Conservation (phyloP, 108 stramenopile genomes). For the Conticribra weissflogii region DNA sequence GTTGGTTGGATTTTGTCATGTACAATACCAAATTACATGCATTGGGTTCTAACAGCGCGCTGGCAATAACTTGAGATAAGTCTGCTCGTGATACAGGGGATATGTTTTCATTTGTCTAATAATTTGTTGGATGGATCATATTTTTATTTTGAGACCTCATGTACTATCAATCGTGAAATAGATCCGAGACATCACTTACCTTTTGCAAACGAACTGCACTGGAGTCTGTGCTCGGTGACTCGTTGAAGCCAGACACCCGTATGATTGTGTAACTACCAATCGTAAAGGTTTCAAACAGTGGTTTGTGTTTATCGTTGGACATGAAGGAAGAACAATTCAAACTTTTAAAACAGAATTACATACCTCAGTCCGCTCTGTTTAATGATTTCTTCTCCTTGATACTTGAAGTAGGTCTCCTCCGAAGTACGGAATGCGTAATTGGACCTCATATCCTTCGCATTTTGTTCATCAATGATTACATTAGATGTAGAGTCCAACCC, state of each 20-base stretch:
- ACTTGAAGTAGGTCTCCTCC: slow-evolving; percentile 87
- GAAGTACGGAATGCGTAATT: slow-evolving; percentile 42
- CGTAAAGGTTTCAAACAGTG: background rate
- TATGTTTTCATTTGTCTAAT: slow-evolving; percentile 53
- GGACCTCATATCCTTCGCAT: slow-evolving; percentile 1
- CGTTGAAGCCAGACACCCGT: slow-evolving; percentile 74
- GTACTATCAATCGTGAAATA: no score
- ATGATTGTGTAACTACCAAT: slow-evolving; percentile 61
- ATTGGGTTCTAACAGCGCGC: slow-evolving; percentile 75
- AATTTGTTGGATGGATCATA: background rate
- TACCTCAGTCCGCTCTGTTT: slow-evolving; percentile 75
- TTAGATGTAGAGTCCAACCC: slow-evolving; percentile 19
- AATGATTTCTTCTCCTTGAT: slow-evolving; percentile 80
- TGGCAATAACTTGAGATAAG: slow-evolving; percentile 81
- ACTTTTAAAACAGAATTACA: no score
- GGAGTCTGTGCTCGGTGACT: slow-evolving; percentile 59
- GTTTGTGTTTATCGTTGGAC: no score
- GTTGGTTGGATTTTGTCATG: slow-evolving; percentile 64
- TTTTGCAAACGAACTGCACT: slow-evolving; percentile 65
- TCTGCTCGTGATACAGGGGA: slow-evolving; percentile 73
- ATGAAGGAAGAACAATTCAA: background rate
- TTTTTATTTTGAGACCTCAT: no score
- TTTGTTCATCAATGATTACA: slow-evolving; percentile 27
- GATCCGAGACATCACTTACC: slow-evolving; percentile 20
- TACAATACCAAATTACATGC: slow-evolving; percentile 84